Conservation (phyloP, 768 basidiomycete species). For the Auricularia sp. region DNA sequence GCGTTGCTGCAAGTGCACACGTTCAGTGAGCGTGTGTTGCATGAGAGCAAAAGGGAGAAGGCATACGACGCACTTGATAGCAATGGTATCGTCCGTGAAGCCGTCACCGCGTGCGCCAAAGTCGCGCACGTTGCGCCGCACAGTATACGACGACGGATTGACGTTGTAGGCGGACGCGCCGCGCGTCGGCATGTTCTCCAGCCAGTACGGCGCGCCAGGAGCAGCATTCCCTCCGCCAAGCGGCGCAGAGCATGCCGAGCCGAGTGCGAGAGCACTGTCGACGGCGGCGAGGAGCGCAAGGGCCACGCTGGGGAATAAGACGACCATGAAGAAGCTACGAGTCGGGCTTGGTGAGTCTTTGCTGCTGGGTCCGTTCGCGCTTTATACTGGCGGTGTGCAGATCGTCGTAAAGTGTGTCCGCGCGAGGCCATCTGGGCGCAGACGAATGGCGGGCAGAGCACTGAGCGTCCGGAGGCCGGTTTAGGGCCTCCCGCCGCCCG, state of each 20-base stretch:
- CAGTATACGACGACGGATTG: constrained; percentile 8
- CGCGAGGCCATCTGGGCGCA: too few relatives aligned
- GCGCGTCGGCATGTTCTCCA: neutral
- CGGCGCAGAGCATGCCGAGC: neutral
- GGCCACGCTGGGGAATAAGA: neutral
- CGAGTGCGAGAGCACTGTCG: neutral
- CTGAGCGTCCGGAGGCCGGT: too few relatives aligned
- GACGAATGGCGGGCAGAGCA: too few relatives aligned
- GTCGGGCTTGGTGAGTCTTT: too few relatives aligned
- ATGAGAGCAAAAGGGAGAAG: constrained; percentile 6
- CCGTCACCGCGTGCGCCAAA: constrained; percentile 50
- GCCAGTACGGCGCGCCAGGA: neutral
- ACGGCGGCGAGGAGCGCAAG: neutral
- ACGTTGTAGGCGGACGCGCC: constrained; percentile 1
- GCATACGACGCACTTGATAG: constrained; percentile 46
- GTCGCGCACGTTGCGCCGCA: constrained; percentile 17
- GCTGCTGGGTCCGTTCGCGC: too few relatives aligned
- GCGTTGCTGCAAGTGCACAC: constrained; percentile 36
- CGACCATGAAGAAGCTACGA: too few relatives aligned
- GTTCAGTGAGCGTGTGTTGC: neutral
- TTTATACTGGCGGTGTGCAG: too few relatives aligned
- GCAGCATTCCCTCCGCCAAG: neutral
- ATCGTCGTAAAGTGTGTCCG: too few relatives aligned
- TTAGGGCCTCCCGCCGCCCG: too few relatives aligned
- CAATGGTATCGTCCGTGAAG: constrained; percentile 61